A percentile compares a stretch with the other conserved stretches of the same genome.
phyloP scores from a whole-genome alignment of 805 yeast species.

The Saccharomyces paradoxus region DNA sequence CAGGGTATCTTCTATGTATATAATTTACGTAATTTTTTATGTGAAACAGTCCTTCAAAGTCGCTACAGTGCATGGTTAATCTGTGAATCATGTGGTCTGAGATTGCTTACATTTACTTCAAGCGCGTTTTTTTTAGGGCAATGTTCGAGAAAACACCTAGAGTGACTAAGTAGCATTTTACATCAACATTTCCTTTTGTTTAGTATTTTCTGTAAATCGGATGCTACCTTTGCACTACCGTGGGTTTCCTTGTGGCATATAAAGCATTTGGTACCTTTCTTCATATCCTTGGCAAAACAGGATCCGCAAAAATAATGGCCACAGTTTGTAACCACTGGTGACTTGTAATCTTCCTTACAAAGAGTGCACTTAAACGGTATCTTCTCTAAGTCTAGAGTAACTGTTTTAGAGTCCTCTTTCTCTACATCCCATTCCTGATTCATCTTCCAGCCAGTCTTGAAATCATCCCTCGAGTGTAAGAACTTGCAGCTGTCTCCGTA shows the following conservation, averaged over 20 bases:
- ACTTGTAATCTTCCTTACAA: slow-evolving; percentile 46
- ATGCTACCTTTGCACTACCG: slow-evolving; percentile 52
- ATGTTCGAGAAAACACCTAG: neutral
- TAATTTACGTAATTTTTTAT: neutral
- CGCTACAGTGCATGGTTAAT: neutral
- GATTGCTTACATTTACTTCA: neutral
- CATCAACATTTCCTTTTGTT: neutral
- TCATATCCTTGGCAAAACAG: slow-evolving; percentile 47
- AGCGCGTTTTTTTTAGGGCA: neutral
- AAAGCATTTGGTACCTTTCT: slow-evolving; percentile 39
- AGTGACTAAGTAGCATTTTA: too few relatives aligned
- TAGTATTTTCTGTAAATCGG: slow-evolving; percentile 24
- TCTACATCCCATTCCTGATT: slow-evolving; percentile 61
- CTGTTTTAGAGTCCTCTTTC: slow-evolving; percentile 15
- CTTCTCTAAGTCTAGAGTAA: slow-evolving; percentile 14
- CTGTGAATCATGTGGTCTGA: neutral
- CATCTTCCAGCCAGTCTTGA: slow-evolving; percentile 58
- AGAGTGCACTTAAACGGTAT: slow-evolving; percentile 56
- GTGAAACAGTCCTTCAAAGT: neutral
- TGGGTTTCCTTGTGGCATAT: slow-evolving; percentile 55
- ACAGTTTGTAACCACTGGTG: slow-evolving; percentile 54
- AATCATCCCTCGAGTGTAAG: slow-evolving; percentile 82
- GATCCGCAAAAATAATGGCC: slow-evolving; percentile 55
- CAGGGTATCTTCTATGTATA: neutral
- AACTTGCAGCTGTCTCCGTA: slow-evolving; percentile 97